These are phyloP conservation scores for Leishmania tropica DNA, from an alignment of 208 protist species.

Conservation along the genomic window DNA sequence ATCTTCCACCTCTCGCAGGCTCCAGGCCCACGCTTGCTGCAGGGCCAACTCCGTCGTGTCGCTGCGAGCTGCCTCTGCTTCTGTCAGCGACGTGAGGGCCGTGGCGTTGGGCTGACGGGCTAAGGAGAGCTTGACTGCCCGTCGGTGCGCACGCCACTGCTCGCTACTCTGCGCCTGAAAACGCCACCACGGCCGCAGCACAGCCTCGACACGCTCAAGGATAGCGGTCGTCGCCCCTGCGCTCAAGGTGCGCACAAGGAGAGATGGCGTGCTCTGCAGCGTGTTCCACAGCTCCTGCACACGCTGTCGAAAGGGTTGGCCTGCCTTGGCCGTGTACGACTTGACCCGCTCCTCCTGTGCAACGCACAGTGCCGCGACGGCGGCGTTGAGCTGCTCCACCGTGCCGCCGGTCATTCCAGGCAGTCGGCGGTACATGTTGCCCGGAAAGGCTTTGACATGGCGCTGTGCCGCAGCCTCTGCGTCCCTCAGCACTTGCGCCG, in stretches of 20 bases:
- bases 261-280: constrained; percentile 50
- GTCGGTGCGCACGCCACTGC: constrained; percentile 47
- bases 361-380: constrained; percentile 41
- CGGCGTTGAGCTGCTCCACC: constrained; percentile 37
- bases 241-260: constrained; percentile 49
- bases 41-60: constrained; percentile 33
- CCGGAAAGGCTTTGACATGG: constrained; percentile 51
- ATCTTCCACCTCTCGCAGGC: constrained; percentile 79
- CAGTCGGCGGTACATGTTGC: constrained; percentile 47
- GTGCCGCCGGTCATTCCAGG: constrained; percentile 52
- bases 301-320: constrained; percentile 51
- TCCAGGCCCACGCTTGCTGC: constrained; percentile 55
- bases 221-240: constrained; percentile 43
- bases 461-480: constrained; percentile 30
- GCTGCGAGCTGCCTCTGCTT: constrained; percentile 55
- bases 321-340: constrained; percentile 52
- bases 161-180: constrained; percentile 57
- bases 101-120: constrained; percentile 45
- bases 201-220: constrained; percentile 48
- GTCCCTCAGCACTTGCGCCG: constrained; percentile 34
- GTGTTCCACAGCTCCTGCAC: constrained; percentile 68
- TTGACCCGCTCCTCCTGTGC: constrained; percentile 45
- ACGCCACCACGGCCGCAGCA: constrained; percentile 53
- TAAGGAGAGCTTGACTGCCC: constrained; percentile 67
- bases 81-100: constrained; percentile 41